Conservation (phyloP, 164 flowering plant genomes). For the Platanus orientalis region DNA sequence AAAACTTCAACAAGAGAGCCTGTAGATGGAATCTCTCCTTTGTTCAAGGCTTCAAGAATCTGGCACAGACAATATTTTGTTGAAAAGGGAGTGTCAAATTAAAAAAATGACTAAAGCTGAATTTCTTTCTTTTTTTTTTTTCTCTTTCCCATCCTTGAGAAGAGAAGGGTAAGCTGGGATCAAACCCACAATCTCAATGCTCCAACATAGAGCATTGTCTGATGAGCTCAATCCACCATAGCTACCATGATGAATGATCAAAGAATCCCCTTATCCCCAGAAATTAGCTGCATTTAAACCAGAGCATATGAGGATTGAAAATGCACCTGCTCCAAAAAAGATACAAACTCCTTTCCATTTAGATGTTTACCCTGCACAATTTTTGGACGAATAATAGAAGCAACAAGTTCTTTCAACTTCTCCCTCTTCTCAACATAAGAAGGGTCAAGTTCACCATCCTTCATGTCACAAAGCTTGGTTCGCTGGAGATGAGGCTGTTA, state of each 20-base stretch:
- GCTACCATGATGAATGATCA: background rate
- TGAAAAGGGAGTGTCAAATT: background rate
- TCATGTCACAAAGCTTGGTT: constrained; percentile 95
- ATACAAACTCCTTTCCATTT: constrained; percentile 88
- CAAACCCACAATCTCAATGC: background rate
- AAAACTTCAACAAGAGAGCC: constrained; percentile 97
- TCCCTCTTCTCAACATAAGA: constrained; percentile 79
- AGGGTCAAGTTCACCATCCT: constrained; percentile 87
- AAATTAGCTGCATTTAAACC: background rate
- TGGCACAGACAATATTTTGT: constrained; percentile 22
- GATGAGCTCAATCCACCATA: constrained; percentile 1
- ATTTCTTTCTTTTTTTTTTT: too few relatives aligned
- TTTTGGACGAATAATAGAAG: constrained; percentile 75
- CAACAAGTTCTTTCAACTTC: constrained; percentile 71
- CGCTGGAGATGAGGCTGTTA: constrained; percentile 96
- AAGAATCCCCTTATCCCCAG: too few relatives aligned
- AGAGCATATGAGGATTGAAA: constrained; percentile 2
- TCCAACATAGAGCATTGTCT: background rate
- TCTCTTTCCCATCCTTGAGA: too few relatives aligned
- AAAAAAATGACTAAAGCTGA: background rate
- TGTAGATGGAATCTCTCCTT: constrained; percentile 99
- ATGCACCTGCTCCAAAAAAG: constrained; percentile 83
- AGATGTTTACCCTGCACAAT: constrained; percentile 89
- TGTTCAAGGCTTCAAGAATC: constrained; percentile 97
- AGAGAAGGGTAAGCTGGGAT: background rate